Conservation (phyloP, 1,284 basidiomycete genomes). For the Termitomyces sp. region DNA sequence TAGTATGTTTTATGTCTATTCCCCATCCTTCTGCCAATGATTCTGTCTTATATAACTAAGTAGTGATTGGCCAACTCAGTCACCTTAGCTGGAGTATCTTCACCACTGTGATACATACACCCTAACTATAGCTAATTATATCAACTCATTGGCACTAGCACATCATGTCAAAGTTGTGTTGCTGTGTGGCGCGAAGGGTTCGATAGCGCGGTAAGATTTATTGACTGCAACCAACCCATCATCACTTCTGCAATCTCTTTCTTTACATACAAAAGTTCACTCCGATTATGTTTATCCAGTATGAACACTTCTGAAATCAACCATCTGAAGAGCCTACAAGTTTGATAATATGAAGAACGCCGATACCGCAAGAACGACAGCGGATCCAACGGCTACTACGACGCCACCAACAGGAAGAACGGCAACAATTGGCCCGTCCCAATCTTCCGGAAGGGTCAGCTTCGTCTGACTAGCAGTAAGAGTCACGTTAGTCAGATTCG, state of each 20-base stretch:
- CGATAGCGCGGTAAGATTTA: not conserved
- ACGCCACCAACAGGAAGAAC: conserved; percentile 37
- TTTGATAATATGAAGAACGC: conserved; percentile 46
- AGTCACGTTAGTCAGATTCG: conserved; percentile 26
- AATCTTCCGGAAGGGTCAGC: conserved; percentile 42
- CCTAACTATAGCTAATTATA: too few species aligned
- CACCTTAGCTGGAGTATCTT: too few species aligned
- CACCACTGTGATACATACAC: too few species aligned
- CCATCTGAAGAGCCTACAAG: conserved; percentile 27
- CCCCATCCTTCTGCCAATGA: too few species aligned
- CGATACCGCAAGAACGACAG: conserved; percentile 39
- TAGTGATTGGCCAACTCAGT: too few species aligned
- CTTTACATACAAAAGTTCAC: not conserved
- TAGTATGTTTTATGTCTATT: too few species aligned
- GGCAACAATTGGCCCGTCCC: conserved; percentile 55
- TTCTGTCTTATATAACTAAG: too few species aligned
- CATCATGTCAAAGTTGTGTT: too few species aligned
- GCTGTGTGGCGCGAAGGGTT: not conserved
- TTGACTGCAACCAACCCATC: too few species aligned
- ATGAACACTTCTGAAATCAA: not conserved
- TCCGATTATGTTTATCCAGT: not conserved
- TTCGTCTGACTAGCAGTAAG: conserved; percentile 32
- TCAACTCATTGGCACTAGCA: too few species aligned
- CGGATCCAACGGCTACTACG: conserved; percentile 42
- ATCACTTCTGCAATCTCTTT: too few species aligned